Conservation (phyloP, 2,329 filamentous ascomycete species). For the Hypomyces rosellus region DNA sequence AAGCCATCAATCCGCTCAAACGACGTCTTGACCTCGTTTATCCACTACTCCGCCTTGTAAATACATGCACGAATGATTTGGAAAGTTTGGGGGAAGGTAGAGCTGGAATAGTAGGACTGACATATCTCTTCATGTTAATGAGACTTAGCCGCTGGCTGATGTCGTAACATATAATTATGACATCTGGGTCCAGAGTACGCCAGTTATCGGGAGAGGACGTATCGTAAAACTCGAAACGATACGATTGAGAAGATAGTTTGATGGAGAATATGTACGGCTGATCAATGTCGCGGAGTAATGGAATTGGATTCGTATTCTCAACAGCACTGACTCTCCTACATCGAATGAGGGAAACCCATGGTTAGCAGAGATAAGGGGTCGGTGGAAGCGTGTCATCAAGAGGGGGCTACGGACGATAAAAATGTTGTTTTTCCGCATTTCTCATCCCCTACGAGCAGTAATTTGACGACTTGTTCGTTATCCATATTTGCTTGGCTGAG, state of each 20-base stretch:
- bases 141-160: slow-evolving; percentile 53
- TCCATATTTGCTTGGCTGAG: slow-evolving; percentile 32
- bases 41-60: slow-evolving; percentile 40
- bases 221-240: slow-evolving; percentile 54
- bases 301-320: slow-evolving; percentile 35
- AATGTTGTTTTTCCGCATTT: slow-evolving; percentile 56
- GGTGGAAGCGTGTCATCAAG: slow-evolving; percentile 2
- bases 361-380: neutral
- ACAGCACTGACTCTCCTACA: slow-evolving; percentile 46
- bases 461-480: slow-evolving; percentile 37
- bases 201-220: slow-evolving; percentile 53
- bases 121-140: slow-evolving; percentile 51
- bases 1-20: slow-evolving; percentile 43
- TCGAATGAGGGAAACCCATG: neutral
- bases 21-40: slow-evolving; percentile 44
- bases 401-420: slow-evolving; percentile 45
- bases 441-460: slow-evolving; percentile 54
- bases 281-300: slow-evolving; percentile 50
- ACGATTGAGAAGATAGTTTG: slow-evolving; percentile 31
- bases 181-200: slow-evolving; percentile 51
- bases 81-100: neutral
- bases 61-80: neutral
- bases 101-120: slow-evolving; percentile 27
- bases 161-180: slow-evolving; percentile 56
- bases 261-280: slow-evolving; percentile 57